Evolutionary conservation across 441 rosid species (phyloP).

Genomic region (Erodium texanum): DNA sequence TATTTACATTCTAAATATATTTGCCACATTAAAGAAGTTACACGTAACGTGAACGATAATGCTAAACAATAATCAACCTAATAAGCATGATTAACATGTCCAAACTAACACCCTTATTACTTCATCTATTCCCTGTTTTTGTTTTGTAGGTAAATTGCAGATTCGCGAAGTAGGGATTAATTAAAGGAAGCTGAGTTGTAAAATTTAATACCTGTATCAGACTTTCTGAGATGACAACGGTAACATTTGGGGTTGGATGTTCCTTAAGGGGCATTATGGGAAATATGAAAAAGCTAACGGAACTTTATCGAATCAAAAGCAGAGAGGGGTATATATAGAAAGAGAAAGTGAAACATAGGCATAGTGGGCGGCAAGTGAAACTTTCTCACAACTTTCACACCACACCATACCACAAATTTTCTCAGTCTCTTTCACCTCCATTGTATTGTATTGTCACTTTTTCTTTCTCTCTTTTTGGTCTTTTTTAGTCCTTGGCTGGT

Average conservation of each 20-base stretch:
- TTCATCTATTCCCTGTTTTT: background rate
- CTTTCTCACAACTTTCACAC: slow-evolving; percentile 16
- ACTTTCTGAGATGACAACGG: slow-evolving; percentile 45
- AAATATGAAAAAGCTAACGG: slow-evolving; percentile 40
- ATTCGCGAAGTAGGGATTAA: background rate
- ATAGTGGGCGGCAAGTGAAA: slow-evolving; percentile 39
- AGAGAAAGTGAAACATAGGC: background rate
- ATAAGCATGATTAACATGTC: slow-evolving; percentile 1
- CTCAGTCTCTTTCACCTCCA: slow-evolving; percentile 12
- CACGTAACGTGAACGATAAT: background rate
- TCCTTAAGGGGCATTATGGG: slow-evolving; percentile 64
- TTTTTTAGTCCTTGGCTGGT: slow-evolving; percentile 7
- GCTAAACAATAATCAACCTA: background rate
- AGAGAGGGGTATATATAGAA: background rate
- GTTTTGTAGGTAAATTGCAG: slow-evolving; percentile 13
- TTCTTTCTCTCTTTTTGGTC: background rate
- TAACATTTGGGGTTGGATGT: slow-evolving; percentile 58
- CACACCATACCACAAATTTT: slow-evolving; percentile 8
- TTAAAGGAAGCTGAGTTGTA: slow-evolving; percentile 18
- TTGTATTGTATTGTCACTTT: background rate
- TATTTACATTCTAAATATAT: no score
- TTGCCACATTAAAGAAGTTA: no score
- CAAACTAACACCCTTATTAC: background rate
- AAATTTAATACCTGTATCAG: slow-evolving; percentile 17
- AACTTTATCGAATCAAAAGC: slow-evolving; percentile 23